phyloP scores from a whole-genome alignment of 495 filamentous ascomycete species.

The Terfezia claveryi region DNA sequence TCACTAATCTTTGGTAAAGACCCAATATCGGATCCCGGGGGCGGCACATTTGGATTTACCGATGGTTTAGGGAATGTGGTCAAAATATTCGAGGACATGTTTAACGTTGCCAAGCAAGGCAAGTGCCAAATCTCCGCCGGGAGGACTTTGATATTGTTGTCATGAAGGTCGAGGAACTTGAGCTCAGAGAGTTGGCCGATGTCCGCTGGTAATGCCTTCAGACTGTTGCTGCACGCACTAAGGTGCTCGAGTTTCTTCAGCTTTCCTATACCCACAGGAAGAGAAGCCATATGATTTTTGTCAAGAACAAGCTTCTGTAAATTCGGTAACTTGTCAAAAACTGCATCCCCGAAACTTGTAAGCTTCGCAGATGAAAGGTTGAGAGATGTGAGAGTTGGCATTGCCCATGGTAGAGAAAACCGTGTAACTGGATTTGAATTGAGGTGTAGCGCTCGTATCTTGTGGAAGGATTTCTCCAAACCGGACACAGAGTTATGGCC shows the following conservation, averaged over 20 bases:
- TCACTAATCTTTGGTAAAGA: slow-evolving; percentile 39
- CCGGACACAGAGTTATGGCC: slow-evolving; percentile 81
- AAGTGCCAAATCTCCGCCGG: slow-evolving; percentile 89
- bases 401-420: slow-evolving; percentile 55
- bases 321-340: slow-evolving; percentile 72
- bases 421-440: slow-evolving; percentile 87
- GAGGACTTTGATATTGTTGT: slow-evolving; percentile 73
- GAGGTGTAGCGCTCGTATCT: slow-evolving; percentile 58
- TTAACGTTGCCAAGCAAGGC: slow-evolving; percentile 67
- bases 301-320: slow-evolving; percentile 72
- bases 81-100: slow-evolving; percentile 84
- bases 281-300: slow-evolving; percentile 82
- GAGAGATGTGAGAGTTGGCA: slow-evolving; percentile 61
- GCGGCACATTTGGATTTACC: slow-evolving; percentile 25
- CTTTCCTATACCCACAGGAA: slow-evolving; percentile 65
- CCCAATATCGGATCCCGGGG: slow-evolving; percentile 25
- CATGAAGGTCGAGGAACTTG: slow-evolving; percentile 61
- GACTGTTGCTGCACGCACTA: slow-evolving; percentile 75
- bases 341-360: slow-evolving; percentile 56
- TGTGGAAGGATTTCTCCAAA: slow-evolving; percentile 67
- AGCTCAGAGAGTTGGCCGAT: slow-evolving; percentile 72
- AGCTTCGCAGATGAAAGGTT: slow-evolving; percentile 78
- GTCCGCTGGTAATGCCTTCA: slow-evolving; percentile 59
- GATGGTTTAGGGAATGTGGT: slow-evolving; percentile 72
- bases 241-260: slow-evolving; percentile 70